phyloP scores from a whole-genome alignment of 495 filamentous ascomycete species.

The Rusavskia elegans region DNA sequence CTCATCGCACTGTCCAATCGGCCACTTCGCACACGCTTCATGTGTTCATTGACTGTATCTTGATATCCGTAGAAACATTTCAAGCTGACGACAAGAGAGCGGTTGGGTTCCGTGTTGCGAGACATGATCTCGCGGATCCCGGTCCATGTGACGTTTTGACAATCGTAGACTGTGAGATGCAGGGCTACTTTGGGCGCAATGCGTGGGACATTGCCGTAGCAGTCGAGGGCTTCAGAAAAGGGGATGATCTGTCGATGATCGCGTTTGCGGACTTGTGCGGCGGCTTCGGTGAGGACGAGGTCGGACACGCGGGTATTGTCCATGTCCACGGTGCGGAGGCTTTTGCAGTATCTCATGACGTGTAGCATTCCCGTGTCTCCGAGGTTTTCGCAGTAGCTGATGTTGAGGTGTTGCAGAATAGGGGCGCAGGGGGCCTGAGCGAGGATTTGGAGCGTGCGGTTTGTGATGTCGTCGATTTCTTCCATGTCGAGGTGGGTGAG shows the following conservation, averaged over 20 bases:
- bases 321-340: constrained; percentile 60
- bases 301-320: constrained; percentile 90
- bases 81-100: constrained; percentile 57
- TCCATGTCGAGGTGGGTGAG: constrained; percentile 85
- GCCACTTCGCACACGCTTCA: constrained; percentile 60
- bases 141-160: constrained; percentile 78
- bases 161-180: constrained; percentile 78
- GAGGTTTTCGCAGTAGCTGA: constrained; percentile 78
- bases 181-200: constrained; percentile 45
- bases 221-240: constrained; percentile 2
- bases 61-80: constrained; percentile 96
- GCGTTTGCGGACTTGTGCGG: constrained; percentile 53
- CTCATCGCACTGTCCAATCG: constrained; percentile 52
- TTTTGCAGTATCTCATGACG: constrained; percentile 57
- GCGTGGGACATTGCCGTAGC: constrained; percentile 9
- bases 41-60: constrained; percentile 85
- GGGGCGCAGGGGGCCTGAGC: constrained; percentile 58
- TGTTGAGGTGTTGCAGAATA: constrained; percentile 59
- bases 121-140: constrained; percentile 75
- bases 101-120: constrained; percentile 50
- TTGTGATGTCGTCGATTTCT: constrained; percentile 64
- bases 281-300: constrained; percentile 74
- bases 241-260: constrained; percentile 25
- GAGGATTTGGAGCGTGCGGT: constrained; percentile 52
- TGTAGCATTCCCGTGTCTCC: constrained; percentile 76